These are phyloP conservation scores for Gymnopus androsaceus DNA, from an alignment of 1,284 basidiomycete genomes.

Conservation along the genomic window DNA sequence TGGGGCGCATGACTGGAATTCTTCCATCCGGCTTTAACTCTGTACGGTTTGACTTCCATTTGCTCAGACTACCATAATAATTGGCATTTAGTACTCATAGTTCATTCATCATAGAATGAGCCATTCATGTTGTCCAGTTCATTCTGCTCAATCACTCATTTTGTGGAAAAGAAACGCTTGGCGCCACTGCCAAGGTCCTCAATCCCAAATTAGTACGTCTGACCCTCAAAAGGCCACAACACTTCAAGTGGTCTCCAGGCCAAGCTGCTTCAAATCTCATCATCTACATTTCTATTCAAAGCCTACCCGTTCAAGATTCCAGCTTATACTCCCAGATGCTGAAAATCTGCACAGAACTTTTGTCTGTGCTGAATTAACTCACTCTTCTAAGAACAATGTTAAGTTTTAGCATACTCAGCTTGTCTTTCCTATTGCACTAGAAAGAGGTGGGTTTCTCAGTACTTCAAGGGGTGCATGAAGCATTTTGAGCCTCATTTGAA, in stretches of 20 bases:
- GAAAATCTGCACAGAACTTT: neutral
- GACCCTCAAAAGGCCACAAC: slow-evolving; percentile 42
- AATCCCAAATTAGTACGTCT: slow-evolving; percentile 54
- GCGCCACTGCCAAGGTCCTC: slow-evolving; percentile 47
- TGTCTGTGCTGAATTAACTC: neutral
- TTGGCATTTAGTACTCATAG: slow-evolving; percentile 26
- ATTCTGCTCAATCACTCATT: slow-evolving; percentile 52
- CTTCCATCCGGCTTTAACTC: slow-evolving; percentile 45
- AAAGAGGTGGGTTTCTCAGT: slow-evolving; percentile 54
- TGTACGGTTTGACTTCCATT: slow-evolving; percentile 36
- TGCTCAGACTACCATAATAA: neutral
- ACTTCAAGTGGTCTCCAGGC: slow-evolving; percentile 57
- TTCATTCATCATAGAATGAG: slow-evolving; percentile 54
- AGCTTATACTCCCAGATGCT: slow-evolving; percentile 25
- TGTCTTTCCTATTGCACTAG: slow-evolving; percentile 13
- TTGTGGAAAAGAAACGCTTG: slow-evolving; percentile 33
- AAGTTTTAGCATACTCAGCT: neutral
- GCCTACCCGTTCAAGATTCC: slow-evolving; percentile 60
- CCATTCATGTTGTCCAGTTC: slow-evolving; percentile 52
- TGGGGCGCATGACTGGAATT: slow-evolving; percentile 47
- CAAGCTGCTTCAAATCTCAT: slow-evolving; percentile 59
- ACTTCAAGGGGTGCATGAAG: slow-evolving; percentile 48
- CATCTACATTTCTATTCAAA: slow-evolving; percentile 43
- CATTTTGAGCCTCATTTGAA: too few species aligned
- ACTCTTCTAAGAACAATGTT: neutral